A percentile compares a stretch with the other conserved stretches of the same genome.
These are phyloP conservation scores for Blepharisma stoltei DNA, from an alignment of 73 alveolate species.

Conservation along the genomic window DNA sequence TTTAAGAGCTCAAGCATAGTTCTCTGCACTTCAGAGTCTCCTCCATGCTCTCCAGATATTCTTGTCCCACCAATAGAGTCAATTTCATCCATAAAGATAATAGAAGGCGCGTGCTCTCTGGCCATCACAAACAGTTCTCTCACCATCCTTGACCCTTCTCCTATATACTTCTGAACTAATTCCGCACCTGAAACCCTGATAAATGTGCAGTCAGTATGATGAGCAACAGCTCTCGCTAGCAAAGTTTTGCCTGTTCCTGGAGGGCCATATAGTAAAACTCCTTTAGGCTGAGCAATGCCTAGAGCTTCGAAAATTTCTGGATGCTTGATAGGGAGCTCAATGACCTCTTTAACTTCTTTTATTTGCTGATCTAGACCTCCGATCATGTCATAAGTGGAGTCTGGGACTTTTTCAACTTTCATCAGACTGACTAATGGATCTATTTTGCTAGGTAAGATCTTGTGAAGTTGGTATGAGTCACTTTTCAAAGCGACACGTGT, in stretches of 20 bases:
- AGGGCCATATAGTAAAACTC: constrained; percentile 89
- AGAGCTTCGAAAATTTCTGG: constrained; percentile 98
- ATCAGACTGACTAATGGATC: constrained; percentile 98
- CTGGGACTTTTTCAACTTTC: constrained; percentile 99
- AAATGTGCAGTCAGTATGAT: constrained; percentile 91
- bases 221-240: constrained; percentile 99
- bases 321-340: constrained; percentile 98
- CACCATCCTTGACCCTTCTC: constrained; percentile 99
- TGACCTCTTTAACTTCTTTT: constrained; percentile 94
- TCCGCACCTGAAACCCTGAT: constrained; percentile 99
- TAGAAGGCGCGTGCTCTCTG: constrained; percentile 98
- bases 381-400: constrained; percentile 97
- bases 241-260: constrained; percentile 99
- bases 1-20: constrained; percentile 98
- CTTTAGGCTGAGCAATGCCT: constrained; percentile 99
- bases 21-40: constrained; percentile 99
- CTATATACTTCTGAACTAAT: constrained; percentile 99
- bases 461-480: constrained; percentile 91
- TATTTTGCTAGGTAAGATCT: constrained; percentile 96
- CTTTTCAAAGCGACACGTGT: constrained; percentile 89
- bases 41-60: constrained; percentile 92
- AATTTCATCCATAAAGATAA: constrained; percentile 99
- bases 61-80: constrained; percentile 99
- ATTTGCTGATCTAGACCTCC: constrained; percentile 81
- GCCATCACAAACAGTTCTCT: constrained; percentile 99